These are phyloP conservation scores for Podospora pseudoanserina DNA, from an alignment of 495 filamentous ascomycete genomes.

Conservation along the genomic window DNA sequence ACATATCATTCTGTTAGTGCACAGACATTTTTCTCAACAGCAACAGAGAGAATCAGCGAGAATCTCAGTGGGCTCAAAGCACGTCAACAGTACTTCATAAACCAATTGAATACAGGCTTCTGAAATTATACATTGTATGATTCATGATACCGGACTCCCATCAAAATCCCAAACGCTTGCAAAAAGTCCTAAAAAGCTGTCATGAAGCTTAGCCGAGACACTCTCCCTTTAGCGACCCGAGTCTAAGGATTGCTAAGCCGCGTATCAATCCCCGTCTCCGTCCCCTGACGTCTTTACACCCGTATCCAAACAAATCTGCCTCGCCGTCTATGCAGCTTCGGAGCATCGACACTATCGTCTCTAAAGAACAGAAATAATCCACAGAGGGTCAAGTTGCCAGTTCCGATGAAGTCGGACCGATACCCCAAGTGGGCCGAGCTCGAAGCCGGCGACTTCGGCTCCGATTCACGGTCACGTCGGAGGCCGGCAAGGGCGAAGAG, in stretches of 20 bases:
- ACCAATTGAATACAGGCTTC: neutral
- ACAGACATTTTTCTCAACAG: neutral
- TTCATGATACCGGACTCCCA: no score
- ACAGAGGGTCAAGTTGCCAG: neutral
- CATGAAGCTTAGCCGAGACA: neutral
- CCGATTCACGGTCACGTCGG: neutral
- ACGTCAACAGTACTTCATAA: neutral
- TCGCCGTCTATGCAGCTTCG: neutral
- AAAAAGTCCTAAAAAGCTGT: neutral
- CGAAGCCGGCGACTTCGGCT: neutral
- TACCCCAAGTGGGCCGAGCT: neutral
- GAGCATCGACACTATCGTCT: neutral
- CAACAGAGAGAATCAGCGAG: neutral
- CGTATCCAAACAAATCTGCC: neutral
- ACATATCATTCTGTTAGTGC: neutral
- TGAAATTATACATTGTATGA: no score
- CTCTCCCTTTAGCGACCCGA: neutral
- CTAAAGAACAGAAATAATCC: neutral
- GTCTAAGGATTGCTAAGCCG: neutral
- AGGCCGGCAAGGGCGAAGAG: neutral
- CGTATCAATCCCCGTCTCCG: neutral
- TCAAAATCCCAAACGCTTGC: no score
- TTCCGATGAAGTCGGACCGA: constrained; percentile 10
- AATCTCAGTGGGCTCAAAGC: neutral
- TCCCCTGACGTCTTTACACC: neutral